These are phyloP conservation scores for Modicella reniformis DNA, from an alignment of 371 early-diverging fungal genomes.

Conservation along the genomic window DNA sequence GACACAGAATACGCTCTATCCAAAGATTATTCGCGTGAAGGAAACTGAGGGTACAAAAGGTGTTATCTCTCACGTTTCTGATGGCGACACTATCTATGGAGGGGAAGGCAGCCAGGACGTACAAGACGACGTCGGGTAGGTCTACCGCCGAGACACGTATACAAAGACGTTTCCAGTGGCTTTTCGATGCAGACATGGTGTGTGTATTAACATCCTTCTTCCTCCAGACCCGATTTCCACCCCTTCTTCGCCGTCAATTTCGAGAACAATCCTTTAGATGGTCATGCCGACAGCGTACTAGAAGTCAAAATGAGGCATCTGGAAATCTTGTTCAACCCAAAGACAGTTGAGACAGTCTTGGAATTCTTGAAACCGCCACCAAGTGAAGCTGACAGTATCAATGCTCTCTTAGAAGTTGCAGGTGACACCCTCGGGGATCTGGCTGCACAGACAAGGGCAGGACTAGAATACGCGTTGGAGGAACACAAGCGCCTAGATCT, in stretches of 20 bases:
- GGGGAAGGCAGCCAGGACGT: slow-evolving; percentile 32
- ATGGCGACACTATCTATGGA: slow-evolving; percentile 45
- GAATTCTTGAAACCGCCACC: slow-evolving; percentile 89
- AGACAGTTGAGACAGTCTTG: slow-evolving; percentile 76
- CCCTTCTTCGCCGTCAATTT: slow-evolving; percentile 88
- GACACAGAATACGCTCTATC: slow-evolving; percentile 78
- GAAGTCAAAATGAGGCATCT: slow-evolving; percentile 88
- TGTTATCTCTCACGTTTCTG: slow-evolving; percentile 39
- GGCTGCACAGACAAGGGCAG: slow-evolving; percentile 88
- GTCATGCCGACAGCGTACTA: slow-evolving; percentile 87
- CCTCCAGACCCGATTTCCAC: slow-evolving; percentile 38
- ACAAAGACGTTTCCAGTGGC: too few species aligned
- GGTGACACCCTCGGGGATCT: slow-evolving; percentile 90
- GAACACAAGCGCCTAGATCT: slow-evolving; percentile 90
- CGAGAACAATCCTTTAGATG: slow-evolving; percentile 89
- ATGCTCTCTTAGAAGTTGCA: slow-evolving; percentile 82
- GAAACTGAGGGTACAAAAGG: slow-evolving; percentile 58
- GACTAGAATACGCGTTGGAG: slow-evolving; percentile 87
- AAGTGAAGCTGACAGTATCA: slow-evolving; percentile 79
- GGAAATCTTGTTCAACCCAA: slow-evolving; percentile 90
- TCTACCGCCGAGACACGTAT: neutral
- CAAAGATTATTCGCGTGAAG: slow-evolving; percentile 85
- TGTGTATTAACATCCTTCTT: neutral
- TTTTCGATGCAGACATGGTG: too few species aligned
- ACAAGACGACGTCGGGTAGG: slow-evolving; percentile 13